Percentiles rank a stretch among this genome's conserved stretches.
Conservation (phyloP, 352 stramenopile species). For the Globisporangium takayamanum region DNA sequence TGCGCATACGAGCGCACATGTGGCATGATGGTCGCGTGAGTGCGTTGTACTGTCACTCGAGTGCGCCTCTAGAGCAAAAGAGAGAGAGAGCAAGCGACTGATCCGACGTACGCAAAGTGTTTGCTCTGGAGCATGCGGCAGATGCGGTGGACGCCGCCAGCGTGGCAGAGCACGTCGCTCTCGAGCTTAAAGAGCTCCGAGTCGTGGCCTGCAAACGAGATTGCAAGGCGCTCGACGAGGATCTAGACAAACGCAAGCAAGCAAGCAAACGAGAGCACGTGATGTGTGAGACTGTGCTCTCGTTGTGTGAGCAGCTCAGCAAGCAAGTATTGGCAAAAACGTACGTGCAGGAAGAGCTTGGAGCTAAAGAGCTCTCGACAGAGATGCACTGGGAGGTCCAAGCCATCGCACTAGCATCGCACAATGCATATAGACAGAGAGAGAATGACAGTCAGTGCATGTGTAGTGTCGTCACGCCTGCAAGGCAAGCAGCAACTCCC, state of each 20-base stretch:
- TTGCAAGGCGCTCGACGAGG: slow-evolving; percentile 52
- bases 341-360: slow-evolving; percentile 58
- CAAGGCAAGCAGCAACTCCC: neutral
- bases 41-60: neutral
- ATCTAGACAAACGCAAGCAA: slow-evolving; percentile 22
- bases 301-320: neutral
- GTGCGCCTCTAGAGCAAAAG: neutral
- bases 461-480: neutral
- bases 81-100: neutral
- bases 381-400: slow-evolving; percentile 23
- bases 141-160: slow-evolving; percentile 47
- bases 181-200: slow-evolving; percentile 65
- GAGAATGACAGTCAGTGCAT: neutral
- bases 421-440: neutral
- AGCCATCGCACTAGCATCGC: slow-evolving; percentile 15
- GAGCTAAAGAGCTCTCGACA: slow-evolving; percentile 44
- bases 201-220: slow-evolving; percentile 40
- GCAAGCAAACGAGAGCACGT: neutral
- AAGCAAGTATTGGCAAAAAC: slow-evolving; percentile 4
- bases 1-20: neutral
- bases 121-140: slow-evolving; percentile 38
- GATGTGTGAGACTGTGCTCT: neutral
- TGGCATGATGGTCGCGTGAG: neutral
- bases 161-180: slow-evolving; percentile 53
- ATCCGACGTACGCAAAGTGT: slow-evolving; percentile 34